Base-by-base conservation (phyloP, 2,329 filamentous ascomycete genomes). In the Helotiales sp. region DNA sequence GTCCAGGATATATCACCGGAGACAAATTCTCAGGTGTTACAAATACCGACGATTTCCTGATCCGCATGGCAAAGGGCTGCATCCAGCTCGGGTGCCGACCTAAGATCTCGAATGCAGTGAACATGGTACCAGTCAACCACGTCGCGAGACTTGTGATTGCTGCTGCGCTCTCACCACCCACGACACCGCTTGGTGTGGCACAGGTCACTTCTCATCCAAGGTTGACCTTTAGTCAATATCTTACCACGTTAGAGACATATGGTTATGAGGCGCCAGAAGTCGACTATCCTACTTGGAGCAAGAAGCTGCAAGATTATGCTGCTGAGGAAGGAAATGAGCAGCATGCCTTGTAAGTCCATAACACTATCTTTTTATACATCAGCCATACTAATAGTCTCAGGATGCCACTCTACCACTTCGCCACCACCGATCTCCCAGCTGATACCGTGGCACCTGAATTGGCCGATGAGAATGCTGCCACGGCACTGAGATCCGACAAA, bases 21-120 rank as follows among this genome's bases (percentile, higher is more conserved):
- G 86, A 93, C 70, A 81, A 83, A 1, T 74, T 79, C 44, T 85
- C 82, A 12, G 93, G 93, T 52, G 83, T 84, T 61, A 89, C 77
- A 71, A 91, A 88, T 72, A 93, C 87, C 1, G 93, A 98, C 69
- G 93, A 97, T 74, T 98, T 97, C 78, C 76, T 98, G 6, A 83
- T 96, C 63, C 85, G 93, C 36, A 84, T 97, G 75, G 76, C 88
- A 56, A 96, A 97, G 76, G 93, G 91, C 57, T 96, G 91, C 68
- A 78, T 96, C 51, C 93, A 98, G 73, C 79, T 97, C 2, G 77
- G 77, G 2, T 79, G 81, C 2, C 81, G 91, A 0, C 93, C 93
- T 1, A 81, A 83, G 64, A 96, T 97, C 65, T 75, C 80, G 71
- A 98, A 96, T 77, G 90, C 91, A 0, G 85, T 97, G 73, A 98